A percentile compares a stretch with the other conserved stretches of the same genome.
Conservation (phyloP, 768 basidiomycete species). For the Galerina sulciceps region DNA sequence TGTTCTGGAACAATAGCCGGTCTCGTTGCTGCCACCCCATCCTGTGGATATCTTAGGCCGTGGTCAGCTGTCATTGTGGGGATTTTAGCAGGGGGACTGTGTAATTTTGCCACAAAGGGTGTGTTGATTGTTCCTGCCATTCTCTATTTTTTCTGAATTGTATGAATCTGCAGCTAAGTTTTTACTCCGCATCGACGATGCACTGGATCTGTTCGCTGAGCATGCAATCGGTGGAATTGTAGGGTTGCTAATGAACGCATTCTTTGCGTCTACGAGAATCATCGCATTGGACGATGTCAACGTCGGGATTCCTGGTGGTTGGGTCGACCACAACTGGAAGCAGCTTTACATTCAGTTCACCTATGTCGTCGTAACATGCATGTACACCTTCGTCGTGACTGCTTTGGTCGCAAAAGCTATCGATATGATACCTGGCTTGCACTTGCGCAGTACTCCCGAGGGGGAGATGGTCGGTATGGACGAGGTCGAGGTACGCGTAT, state of each 20-base stretch:
- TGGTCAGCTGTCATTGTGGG: conserved; percentile 83
- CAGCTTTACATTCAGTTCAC: conserved; percentile 81
- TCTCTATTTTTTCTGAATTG: conserved; percentile 4
- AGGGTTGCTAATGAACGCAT: conserved; percentile 71
- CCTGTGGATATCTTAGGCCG: conserved; percentile 78
- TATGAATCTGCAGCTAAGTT: conserved; percentile 58
- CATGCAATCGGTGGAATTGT: conserved; percentile 87
- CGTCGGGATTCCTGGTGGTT: conserved; percentile 59
- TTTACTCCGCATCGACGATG: conserved; percentile 77
- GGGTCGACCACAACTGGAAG: conserved; percentile 77
- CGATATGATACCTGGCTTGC: conserved; percentile 62
- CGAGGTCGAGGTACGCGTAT: conserved; percentile 62
- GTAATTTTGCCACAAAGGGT: conserved; percentile 88
- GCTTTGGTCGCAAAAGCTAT: conserved; percentile 61
- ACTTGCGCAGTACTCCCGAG: conserved; percentile 54
- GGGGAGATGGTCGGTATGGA: conserved; percentile 71
- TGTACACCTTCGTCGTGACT: conserved; percentile 66
- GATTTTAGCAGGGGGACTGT: conserved; percentile 67
- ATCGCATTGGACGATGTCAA: conserved; percentile 73
- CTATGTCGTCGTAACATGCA: conserved; percentile 60
- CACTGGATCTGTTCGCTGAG: conserved; percentile 90
- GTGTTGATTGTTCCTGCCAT: conserved; percentile 25
- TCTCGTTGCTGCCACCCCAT: conserved; percentile 87
- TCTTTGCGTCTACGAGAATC: conserved; percentile 72
- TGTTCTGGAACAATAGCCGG: conserved; percentile 93